These are phyloP conservation scores for Plasmopara halstedii DNA, from an alignment of 352 stramenopile species.

Conservation along the genomic window DNA sequence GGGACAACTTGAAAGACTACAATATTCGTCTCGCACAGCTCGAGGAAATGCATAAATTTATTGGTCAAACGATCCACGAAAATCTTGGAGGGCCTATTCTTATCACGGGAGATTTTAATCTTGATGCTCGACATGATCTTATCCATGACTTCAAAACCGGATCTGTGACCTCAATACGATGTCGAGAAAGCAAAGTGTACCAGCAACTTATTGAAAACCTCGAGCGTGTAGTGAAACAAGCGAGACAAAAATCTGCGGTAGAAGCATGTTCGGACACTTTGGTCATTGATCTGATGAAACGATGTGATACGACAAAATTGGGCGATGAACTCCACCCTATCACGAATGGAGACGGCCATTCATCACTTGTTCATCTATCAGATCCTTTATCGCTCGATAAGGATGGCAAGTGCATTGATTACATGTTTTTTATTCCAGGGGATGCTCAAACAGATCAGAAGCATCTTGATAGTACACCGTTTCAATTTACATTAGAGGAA, in stretches of 20 bases:
- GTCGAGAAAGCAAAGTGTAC: conserved; percentile 56
- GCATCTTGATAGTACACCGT: no score
- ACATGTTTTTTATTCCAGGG: conserved; percentile 66
- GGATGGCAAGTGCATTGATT: conserved; percentile 83
- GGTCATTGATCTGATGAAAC: conserved; percentile 69
- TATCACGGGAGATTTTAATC: conserved; percentile 75
- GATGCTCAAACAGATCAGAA: conserved; percentile 23
- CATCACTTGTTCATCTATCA: conserved; percentile 39
- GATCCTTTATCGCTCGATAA: conserved; percentile 39
- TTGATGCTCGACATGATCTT: conserved; percentile 70
- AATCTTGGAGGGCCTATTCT: conserved; percentile 51
- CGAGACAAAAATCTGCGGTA: conserved; percentile 15
- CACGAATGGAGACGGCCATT: conserved; percentile 77
- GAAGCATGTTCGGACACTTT: conserved; percentile 6
- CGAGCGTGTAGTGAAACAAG: conserved; percentile 28
- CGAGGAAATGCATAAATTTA: conserved; percentile 53
- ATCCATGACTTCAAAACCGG: conserved; percentile 26
- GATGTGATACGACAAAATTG: conserved; percentile 41
- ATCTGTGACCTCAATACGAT: conserved; percentile 24
- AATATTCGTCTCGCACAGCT: conserved; percentile 53
- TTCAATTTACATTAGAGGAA: conserved; percentile 35
- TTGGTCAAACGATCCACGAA: conserved; percentile 36
- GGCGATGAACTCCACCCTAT: conserved; percentile 50
- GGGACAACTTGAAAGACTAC: conserved; percentile 39
- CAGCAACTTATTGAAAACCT: conserved; percentile 44